phyloP scores from a whole-genome alignment of 352 stramenopile genomes.

The Phytophthora litchii region DNA sequence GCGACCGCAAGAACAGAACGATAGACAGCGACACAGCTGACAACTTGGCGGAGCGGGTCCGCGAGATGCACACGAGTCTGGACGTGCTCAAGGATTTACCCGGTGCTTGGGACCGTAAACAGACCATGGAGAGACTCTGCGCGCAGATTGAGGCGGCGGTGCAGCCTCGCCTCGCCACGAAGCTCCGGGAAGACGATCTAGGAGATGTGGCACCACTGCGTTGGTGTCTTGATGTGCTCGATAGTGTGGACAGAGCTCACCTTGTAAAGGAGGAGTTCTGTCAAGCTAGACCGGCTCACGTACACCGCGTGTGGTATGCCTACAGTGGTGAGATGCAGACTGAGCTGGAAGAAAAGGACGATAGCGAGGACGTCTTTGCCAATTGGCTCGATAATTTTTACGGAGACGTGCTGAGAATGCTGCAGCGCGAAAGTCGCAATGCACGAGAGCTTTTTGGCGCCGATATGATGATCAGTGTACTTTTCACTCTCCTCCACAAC shows the following conservation, averaged over 20 bases:
- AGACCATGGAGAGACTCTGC: conserved; percentile 60
- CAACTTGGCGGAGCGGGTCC: conserved; percentile 53
- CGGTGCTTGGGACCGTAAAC: conserved; percentile 54
- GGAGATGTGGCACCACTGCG: conserved; percentile 48
- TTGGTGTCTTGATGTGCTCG: conserved; percentile 56
- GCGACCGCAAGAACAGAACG: conserved; percentile 3
- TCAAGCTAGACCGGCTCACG: conserved; percentile 40
- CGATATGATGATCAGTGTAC: conserved; percentile 30
- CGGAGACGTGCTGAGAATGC: conserved; percentile 51
- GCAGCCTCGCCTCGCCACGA: conserved; percentile 48
- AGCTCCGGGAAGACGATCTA: conserved; percentile 46
- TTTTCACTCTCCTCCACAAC: conserved; percentile 53
- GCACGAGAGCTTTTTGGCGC: conserved; percentile 54
- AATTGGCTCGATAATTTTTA: conserved; percentile 69
- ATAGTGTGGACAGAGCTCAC: conserved; percentile 49
- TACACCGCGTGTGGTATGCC: conserved; percentile 67
- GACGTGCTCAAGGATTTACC: conserved; percentile 68
- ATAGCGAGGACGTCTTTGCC: conserved; percentile 27
- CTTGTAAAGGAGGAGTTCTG: conserved; percentile 60
- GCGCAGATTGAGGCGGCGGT: conserved; percentile 60
- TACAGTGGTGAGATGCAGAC: conserved; percentile 36
- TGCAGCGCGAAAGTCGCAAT: conserved; percentile 57
- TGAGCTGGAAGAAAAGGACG: conserved; percentile 8
- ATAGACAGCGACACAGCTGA: conserved; percentile 7
- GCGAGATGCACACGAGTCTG: conserved; percentile 70